phyloP scores from a whole-genome alignment of 352 stramenopile genomes.

The Elongisporangium undulatum region DNA sequence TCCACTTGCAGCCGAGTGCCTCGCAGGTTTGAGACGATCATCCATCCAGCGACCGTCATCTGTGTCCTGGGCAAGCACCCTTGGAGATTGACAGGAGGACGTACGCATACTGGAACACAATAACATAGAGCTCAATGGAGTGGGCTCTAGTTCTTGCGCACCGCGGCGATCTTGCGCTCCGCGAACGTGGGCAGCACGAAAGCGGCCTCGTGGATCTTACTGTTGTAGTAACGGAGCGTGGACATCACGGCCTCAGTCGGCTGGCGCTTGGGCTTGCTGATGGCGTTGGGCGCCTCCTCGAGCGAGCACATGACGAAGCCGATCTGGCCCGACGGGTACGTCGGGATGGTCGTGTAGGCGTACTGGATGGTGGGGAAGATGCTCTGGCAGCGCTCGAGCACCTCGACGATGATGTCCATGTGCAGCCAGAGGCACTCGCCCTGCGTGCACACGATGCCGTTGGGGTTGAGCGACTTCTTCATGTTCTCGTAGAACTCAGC shows the following conservation, averaged over 20 bases:
- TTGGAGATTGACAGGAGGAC: not conserved
- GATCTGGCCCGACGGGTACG: slow-evolving; percentile 99
- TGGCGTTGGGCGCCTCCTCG: slow-evolving; percentile 46
- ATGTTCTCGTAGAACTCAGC: slow-evolving; percentile 95
- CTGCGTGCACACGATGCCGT: slow-evolving; percentile 88
- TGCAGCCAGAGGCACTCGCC: slow-evolving; percentile 99
- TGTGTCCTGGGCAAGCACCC: not conserved
- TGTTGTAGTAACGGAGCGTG: slow-evolving; percentile 93
- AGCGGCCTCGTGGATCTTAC: slow-evolving; percentile 91
- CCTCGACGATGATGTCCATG: slow-evolving; percentile 94
- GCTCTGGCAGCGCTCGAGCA: slow-evolving; percentile 87
- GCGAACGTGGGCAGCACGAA: slow-evolving; percentile 97
- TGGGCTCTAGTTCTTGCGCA: slow-evolving; percentile 60
- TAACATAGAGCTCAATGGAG: not conserved
- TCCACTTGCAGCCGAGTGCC: not conserved
- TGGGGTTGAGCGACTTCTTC: slow-evolving; percentile 84
- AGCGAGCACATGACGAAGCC: slow-evolving; percentile 94
- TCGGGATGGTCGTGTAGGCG: slow-evolving; percentile 98
- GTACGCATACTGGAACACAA: not conserved
- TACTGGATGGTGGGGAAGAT: slow-evolving; percentile 97
- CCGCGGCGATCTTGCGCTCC: slow-evolving; percentile 72
- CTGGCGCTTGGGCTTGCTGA: slow-evolving; percentile 68
- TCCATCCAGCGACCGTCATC: not conserved
- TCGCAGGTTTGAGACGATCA: not conserved
- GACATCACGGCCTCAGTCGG: slow-evolving; percentile 54